Evolutionary conservation across 805 yeast genomes (phyloP), one percentile per base, ranked within the genome.

Genomic region (Ogataea nakhonphanomensis): DNA sequence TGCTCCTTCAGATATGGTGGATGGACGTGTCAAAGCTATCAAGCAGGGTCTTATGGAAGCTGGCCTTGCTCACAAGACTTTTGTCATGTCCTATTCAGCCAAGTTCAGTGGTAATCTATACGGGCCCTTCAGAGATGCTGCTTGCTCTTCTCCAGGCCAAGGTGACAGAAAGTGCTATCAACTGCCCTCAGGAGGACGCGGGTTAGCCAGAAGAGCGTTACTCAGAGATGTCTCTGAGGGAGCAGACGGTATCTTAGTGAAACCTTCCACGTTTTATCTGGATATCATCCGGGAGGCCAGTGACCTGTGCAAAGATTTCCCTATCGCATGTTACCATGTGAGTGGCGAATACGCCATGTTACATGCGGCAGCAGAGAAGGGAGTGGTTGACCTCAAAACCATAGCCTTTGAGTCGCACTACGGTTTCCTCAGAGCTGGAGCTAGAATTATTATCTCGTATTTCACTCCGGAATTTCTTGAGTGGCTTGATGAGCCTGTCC

Each of bases 71-170:
- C 95, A 93, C 65, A 79, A 81, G 61, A 81, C 89, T 35, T 80
- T 91, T 69, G 79, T 93, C 26, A 81, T 93, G 86, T 84, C 96
- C 5, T 93, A 93, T 66, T 78, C 95, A 25, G 98, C 98, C 43
- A 93, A 93, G 61, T 93, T 93, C 60, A 73, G 86, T 44, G 97
- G 98, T 25, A 78, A 79, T 48, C 69, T 93, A 35, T 93, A 93
- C 61, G 99, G 99, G 1, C 99, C 99, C 4, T 93, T 93, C 72
- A 76, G 99, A 62, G 99, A 93, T 54, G 97, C 97, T 32, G 99
- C 98, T 3, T 93, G 95, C 26, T 84, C 95, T 37, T 72, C 81
- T 4, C 98, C 99, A 8, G 74, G 86, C 14, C 73, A 77, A 44
- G 99, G 99, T 39, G 97, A 93, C 64, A 78, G 99, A 61, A 85